Evolutionary conservation across 2,329 filamentous ascomycete species (phyloP).

Genomic region (Aspergillus quadrilineatus): DNA sequence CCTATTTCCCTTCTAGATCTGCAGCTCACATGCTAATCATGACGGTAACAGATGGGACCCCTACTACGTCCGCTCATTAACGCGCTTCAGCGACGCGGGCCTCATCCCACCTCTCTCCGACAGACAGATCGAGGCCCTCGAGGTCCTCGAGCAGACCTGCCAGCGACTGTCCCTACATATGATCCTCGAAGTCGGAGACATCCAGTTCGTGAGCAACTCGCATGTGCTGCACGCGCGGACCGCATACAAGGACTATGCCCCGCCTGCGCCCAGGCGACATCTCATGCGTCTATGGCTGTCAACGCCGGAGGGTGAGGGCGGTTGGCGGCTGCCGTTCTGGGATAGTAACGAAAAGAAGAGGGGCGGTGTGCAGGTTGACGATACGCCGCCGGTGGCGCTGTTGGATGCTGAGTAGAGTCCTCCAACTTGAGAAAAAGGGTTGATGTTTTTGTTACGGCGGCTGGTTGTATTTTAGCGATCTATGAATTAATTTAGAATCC

Average conservation of each 20-base stretch:
- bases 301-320: conserved; percentile 28
- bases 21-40: neutral
- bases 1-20: neutral
- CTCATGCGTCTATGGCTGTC: conserved; percentile 31
- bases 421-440: neutral
- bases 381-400: conserved; percentile 25
- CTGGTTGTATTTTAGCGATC: conserved; percentile 9
- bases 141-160: conserved; percentile 27
- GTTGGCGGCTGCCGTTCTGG: conserved; percentile 28
- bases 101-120: conserved; percentile 39
- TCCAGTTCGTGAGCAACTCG: conserved; percentile 29
- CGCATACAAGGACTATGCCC: conserved; percentile 27
- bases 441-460: neutral
- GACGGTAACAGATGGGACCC: conserved; percentile 65
- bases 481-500: too few relatives aligned
- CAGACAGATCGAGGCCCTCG: conserved; percentile 26
- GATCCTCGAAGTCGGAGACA: conserved; percentile 28
- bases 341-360: conserved; percentile 29
- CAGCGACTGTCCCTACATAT: conserved; percentile 27
- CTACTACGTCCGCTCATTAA: conserved; percentile 77
- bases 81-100: conserved; percentile 70
- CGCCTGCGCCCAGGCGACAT: conserved; percentile 23
- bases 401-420: conserved; percentile 27
- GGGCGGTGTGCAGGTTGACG: conserved; percentile 31
- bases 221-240: conserved; percentile 31